phyloP scores from a whole-genome alignment of 2,329 filamentous ascomycete genomes.

The Apiospora saccharicola region DNA sequence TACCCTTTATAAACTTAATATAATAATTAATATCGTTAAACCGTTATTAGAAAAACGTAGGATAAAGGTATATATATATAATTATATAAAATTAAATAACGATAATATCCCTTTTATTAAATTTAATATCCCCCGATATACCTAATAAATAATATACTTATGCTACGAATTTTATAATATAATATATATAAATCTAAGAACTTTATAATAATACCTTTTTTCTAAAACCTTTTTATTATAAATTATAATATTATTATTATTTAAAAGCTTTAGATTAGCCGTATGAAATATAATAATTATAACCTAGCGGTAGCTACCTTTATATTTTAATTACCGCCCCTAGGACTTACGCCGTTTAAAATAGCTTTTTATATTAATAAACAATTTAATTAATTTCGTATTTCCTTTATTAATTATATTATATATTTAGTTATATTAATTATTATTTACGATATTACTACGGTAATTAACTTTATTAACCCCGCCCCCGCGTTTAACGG shows the following conservation, averaged over 20 bases:
- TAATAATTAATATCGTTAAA: neutral
- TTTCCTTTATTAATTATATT: too few relatives aligned
- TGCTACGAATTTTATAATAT: constrained; percentile 11
- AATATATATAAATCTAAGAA: neutral
- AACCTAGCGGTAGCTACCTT: neutral
- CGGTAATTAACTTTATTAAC: too few relatives aligned
- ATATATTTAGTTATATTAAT: too few relatives aligned
- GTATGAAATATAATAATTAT: neutral
- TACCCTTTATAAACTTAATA: neutral
- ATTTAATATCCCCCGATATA: neutral
- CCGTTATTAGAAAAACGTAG: neutral
- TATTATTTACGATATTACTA: too few relatives aligned
- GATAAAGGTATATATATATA: too few relatives aligned
- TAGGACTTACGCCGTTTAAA: too few relatives aligned
- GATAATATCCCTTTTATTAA: neutral
- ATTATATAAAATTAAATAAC: too few relatives aligned
- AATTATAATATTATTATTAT: neutral
- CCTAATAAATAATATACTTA: neutral
- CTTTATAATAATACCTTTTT: neutral
- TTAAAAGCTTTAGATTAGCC: neutral
- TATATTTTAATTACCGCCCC: neutral
- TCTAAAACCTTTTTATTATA: neutral
- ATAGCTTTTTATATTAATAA: too few relatives aligned
- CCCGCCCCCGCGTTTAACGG: too few relatives aligned
- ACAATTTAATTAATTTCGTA: too few relatives aligned